Conservation (phyloP, 176 grass and related monocot species). For the Rhynchospora breviuscula region DNA sequence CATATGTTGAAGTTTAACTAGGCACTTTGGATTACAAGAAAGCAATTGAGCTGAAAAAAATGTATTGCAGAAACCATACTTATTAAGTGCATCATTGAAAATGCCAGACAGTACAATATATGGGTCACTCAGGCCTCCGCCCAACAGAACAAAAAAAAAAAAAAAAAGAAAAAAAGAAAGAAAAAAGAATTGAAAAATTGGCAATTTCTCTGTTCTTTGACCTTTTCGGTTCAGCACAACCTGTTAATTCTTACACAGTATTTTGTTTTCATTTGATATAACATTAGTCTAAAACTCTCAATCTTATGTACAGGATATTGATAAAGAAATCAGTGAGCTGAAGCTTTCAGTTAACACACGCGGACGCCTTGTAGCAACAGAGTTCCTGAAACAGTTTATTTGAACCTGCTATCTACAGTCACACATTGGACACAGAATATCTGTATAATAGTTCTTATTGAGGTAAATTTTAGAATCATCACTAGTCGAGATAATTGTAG, state of each 20-base stretch:
- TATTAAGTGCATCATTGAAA: background rate
- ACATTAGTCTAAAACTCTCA: background rate
- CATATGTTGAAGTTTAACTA: background rate
- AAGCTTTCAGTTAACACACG: conserved; percentile 93
- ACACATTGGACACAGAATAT: background rate
- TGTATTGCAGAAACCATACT: background rate
- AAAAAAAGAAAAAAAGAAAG: background rate
- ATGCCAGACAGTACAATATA: background rate
- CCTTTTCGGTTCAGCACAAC: background rate
- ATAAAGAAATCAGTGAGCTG: conserved; percentile 90
- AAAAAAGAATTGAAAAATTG: too few species aligned
- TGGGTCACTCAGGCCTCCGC: too few species aligned
- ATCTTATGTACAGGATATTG: conserved; percentile 50
- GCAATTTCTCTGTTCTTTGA: background rate
- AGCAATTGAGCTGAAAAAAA: too few species aligned
- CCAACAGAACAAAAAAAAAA: background rate
- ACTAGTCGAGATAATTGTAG: background rate
- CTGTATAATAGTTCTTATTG: background rate
- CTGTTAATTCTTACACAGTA: background rate
- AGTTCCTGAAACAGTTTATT: conserved; percentile 95
- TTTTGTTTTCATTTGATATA: background rate
- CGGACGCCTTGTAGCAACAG: conserved; percentile 78
- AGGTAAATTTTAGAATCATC: too few species aligned
- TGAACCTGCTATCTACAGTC: conserved; percentile 30
- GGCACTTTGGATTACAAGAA: background rate